phyloP scores from a whole-genome alignment of 106 monocot species.

The Vanilla planifolia region DNA sequence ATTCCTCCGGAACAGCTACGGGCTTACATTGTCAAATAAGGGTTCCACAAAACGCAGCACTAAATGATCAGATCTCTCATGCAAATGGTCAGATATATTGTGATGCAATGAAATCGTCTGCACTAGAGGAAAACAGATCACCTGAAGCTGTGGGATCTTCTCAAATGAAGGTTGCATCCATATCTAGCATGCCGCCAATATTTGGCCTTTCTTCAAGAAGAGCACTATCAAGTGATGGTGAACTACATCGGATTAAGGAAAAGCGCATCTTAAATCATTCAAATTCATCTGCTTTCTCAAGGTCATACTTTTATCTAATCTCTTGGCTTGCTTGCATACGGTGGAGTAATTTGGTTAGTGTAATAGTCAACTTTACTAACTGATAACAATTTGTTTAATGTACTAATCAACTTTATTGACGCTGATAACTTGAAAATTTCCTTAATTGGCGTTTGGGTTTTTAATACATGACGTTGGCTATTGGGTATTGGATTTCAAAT shows the following conservation, averaged over 20 bases:
- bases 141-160: conserved; percentile 15
- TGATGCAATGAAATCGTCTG: conserved; percentile 15
- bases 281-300: conserved; percentile 75
- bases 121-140: not conserved
- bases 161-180: conserved; percentile 13
- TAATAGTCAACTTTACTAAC: no score
- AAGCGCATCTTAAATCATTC: conserved; percentile 66
- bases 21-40: conserved; percentile 11
- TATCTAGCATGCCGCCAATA: conserved; percentile 16
- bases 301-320: conserved; percentile 29
- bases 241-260: conserved; percentile 26
- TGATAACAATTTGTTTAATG: no score
- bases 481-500: no score
- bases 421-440: no score
- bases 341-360: no score
- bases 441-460: no score
- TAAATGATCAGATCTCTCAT: conserved; percentile 25
- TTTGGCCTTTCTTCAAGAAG: conserved; percentile 38
- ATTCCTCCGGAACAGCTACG: not conserved
- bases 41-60: conserved; percentile 8
- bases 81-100: conserved; percentile 21
- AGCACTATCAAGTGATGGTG: conserved; percentile 19
- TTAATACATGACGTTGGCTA: no score
- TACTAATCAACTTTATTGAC: no score
- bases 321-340: not conserved